A percentile compares a stretch with the other conserved stretches of the same genome.
Evolutionary conservation across 345 rosid species (phyloP).

Genomic region (Populus simonii): DNA sequence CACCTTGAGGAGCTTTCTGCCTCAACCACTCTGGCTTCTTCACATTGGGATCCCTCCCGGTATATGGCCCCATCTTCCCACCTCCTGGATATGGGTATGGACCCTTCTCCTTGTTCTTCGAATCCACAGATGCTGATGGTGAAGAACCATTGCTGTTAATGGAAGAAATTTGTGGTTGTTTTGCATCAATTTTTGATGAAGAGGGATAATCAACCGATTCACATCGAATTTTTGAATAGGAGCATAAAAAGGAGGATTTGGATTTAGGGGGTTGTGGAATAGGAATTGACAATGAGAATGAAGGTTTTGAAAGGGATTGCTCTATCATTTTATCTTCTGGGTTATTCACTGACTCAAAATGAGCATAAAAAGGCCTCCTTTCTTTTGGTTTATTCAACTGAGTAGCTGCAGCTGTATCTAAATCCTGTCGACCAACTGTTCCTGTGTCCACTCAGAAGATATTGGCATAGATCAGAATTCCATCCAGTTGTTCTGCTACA

Average conservation of each 20-base stretch:
- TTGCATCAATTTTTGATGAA: neutral
- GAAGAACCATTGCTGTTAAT: neutral
- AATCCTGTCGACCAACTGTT: neutral
- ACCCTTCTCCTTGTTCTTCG: constrained; percentile 20
- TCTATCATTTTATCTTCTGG: constrained; percentile 3
- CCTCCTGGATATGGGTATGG: constrained; percentile 48
- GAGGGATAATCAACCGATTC: constrained; percentile 29
- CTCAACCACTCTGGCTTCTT: constrained; percentile 90
- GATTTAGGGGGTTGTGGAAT: neutral
- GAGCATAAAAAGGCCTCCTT: neutral
- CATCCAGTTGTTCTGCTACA: neutral
- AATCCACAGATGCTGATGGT: neutral
- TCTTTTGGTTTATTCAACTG: neutral
- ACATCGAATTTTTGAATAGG: constrained; percentile 36
- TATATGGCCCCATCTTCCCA: constrained; percentile 55
- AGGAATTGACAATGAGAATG: neutral
- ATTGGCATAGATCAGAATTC: neutral
- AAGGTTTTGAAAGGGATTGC: constrained; percentile 3
- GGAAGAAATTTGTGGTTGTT: neutral
- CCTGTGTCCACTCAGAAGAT: neutral
- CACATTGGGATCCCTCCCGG: constrained; percentile 80
- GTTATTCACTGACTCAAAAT: neutral
- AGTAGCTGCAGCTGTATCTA: neutral
- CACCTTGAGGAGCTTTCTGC: constrained; percentile 91
- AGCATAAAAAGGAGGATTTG: neutral